Evolutionary conservation across 768 basidiomycete species (phyloP).

Genomic region (Polyporus arcularius): DNA sequence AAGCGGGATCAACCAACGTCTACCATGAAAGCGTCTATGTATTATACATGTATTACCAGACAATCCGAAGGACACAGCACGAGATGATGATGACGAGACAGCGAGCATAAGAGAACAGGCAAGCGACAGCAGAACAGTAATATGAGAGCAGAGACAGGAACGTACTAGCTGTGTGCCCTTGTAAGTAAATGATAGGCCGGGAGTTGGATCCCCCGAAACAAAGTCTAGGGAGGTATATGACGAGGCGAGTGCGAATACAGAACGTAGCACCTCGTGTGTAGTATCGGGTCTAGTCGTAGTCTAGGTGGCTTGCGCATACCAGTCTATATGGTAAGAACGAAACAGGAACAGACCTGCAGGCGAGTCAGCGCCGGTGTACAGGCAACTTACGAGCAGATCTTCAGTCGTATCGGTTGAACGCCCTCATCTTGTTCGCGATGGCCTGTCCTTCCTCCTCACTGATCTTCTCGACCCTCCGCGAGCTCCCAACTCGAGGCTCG

Average conservation of each 20-base stretch:
- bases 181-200: background rate
- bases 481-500: background rate
- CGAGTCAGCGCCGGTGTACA: background rate
- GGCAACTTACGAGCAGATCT: background rate
- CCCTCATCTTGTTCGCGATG: slow-evolving; percentile 1
- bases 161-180: background rate
- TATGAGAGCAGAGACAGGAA: background rate
- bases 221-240: background rate
- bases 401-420: slow-evolving; percentile 17
- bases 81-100: background rate
- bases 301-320: background rate
- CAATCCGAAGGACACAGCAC: background rate
- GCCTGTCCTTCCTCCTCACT: slow-evolving; percentile 5
- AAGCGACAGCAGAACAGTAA: background rate
- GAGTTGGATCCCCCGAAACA: background rate
- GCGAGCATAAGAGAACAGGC: background rate
- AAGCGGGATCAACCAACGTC: background rate
- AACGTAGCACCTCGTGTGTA: background rate
- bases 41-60: too few species aligned
- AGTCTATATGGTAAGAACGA: background rate
- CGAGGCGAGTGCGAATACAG: background rate
- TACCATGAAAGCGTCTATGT: background rate
- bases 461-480: slow-evolving; percentile 1
- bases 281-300: background rate
- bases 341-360: too few species aligned